Evolutionary conservation across 495 filamentous ascomycete genomes (phyloP), one percentile per base, ranked within the genome.

Genomic region (Opeltia flavorubescens): DNA sequence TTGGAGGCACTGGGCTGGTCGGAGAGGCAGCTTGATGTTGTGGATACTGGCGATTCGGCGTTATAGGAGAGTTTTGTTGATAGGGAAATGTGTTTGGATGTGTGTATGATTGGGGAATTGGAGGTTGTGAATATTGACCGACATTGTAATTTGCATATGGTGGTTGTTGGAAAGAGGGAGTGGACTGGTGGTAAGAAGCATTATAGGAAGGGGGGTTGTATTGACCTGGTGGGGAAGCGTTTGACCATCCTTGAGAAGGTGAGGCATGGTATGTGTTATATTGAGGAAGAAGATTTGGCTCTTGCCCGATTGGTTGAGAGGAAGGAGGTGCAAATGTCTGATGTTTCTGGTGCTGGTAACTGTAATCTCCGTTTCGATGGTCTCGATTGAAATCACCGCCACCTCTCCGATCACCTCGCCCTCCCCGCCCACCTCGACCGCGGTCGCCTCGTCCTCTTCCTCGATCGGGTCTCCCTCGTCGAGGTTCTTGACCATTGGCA

Each of bases 371-470:
- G n/a, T 48, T 42, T 15, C 56, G 47, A 25, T 54, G 49, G 15
- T 62, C 59, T 25, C 62, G 53, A 40, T 34, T 36, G 39, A 64
- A 58, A 15, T 71, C 67, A 51, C 70, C 55, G 3, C 63, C 62
- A 23, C 70, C 67, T 28, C 77, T 69, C 47, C 75, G 65, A 35
- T 69, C 58, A 18, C 69, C 72, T 47, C 59, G 50, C 5, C 65
- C 62, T 8, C 68, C 62, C 54, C 59, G 51, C 6, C 66, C 62
- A 9, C 68, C 62, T 53, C 57, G 43, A 17, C 49, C 53, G 25
- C 56, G 51, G 21, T 40, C 61, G 53, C 59, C 50, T n/a, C 51
- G 40, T 2, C 51, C 43, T 49, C 67, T 57, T 27, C 65, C 66
- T 47, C 70, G 66, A 53, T 60, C 67, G 49, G 70, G 69, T 47